Percentiles rank a stretch among this genome's conserved stretches.
These are phyloP conservation scores for Linum trigynum DNA, from an alignment of 345 rosid species.

Conservation along the genomic window DNA sequence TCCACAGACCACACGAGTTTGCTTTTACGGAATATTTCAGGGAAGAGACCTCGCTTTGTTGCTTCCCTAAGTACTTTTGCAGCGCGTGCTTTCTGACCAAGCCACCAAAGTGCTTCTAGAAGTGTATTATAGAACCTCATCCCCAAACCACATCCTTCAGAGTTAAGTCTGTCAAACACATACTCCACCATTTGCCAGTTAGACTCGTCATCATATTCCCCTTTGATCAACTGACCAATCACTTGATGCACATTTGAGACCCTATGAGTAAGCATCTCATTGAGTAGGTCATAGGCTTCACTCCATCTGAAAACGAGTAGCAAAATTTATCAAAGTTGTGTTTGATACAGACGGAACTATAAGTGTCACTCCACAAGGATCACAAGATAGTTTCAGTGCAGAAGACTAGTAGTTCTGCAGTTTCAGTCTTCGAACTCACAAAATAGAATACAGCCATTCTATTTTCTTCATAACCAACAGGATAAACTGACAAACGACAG, in stretches of 20 bases:
- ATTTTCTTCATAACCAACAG: neutral
- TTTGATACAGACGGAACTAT: neutral
- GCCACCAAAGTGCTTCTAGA: constrained; percentile 93
- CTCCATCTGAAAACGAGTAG: constrained; percentile 52
- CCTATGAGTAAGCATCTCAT: constrained; percentile 70
- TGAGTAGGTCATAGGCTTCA: constrained; percentile 57
- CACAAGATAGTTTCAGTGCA: neutral
- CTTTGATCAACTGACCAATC: constrained; percentile 86
- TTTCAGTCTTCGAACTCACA: neutral
- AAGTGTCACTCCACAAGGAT: neutral
- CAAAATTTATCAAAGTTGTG: neutral
- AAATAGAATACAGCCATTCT: neutral
- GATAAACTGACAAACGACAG: neutral
- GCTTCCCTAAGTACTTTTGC: constrained; percentile 78
- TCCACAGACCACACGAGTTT: constrained; percentile 82
- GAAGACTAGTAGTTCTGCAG: neutral
- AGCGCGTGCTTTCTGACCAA: constrained; percentile 82
- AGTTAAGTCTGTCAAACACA: constrained; percentile 70
- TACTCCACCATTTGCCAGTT: constrained; percentile 95
- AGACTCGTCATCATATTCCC: constrained; percentile 75
- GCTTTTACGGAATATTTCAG: constrained; percentile 79
- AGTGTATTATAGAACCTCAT: constrained; percentile 84
- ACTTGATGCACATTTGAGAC: constrained; percentile 82
- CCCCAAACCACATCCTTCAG: constrained; percentile 88
- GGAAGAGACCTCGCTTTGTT: constrained; percentile 74